Conservation (phyloP, 2,329 filamentous ascomycete species). For the Trichocomaceae sp. region DNA sequence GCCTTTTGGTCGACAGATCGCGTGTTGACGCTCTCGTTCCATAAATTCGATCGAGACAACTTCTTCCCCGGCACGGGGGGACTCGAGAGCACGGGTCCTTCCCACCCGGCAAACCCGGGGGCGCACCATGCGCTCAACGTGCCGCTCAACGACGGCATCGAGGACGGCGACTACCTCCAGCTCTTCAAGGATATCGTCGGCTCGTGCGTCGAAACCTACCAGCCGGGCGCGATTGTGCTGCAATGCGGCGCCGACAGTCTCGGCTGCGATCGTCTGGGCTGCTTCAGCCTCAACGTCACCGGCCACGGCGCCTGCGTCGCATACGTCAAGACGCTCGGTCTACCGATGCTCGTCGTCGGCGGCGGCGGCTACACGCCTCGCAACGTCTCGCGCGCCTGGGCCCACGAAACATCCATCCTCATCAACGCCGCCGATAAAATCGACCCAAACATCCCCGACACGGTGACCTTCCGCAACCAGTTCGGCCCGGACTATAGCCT, state of each 20-base stretch:
- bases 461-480: constrained; percentile 79
- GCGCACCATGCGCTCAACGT: constrained; percentile 88
- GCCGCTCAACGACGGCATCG: constrained; percentile 82
- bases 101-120: constrained; percentile 75
- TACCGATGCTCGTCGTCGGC: constrained; percentile 84
- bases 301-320: constrained; percentile 88
- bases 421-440: constrained; percentile 68
- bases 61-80: constrained; percentile 93
- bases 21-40: constrained; percentile 89
- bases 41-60: constrained; percentile 80
- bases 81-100: constrained; percentile 75
- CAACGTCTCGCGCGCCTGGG: constrained; percentile 95
- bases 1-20: constrained; percentile 85
- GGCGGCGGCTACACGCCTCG: constrained; percentile 94
- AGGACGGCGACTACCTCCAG: constrained; percentile 77
- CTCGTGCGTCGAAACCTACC: constrained; percentile 71
- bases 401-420: constrained; percentile 89
- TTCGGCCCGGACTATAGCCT: constrained; percentile 83
- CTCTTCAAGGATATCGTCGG: constrained; percentile 79
- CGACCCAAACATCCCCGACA: constrained; percentile 64
- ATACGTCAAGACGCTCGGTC: constrained; percentile 71
- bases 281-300: constrained; percentile 94
- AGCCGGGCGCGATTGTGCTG: constrained; percentile 83
- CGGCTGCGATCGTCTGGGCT: constrained; percentile 84
- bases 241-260: constrained; percentile 95